A percentile compares a stretch with the other conserved stretches of the same genome.
Evolutionary conservation across 805 yeast species (phyloP).

Genomic region (Kluyveromyces starmeri): DNA sequence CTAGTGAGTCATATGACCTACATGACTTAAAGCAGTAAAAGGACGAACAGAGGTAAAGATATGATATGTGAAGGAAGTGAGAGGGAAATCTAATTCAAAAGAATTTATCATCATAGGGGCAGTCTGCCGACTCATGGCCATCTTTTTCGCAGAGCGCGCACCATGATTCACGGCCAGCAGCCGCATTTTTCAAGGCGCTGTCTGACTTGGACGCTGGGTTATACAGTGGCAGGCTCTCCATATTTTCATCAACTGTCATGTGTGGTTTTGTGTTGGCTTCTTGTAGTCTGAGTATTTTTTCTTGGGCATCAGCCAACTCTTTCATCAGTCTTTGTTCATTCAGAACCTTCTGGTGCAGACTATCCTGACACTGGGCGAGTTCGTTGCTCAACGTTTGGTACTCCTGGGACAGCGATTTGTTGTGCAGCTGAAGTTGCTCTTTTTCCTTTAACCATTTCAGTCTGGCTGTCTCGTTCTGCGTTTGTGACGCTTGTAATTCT

Average conservation of each 20-base stretch:
- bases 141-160: slow-evolving; percentile 88
- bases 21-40: too few relatives aligned
- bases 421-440: slow-evolving; percentile 24
- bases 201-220: slow-evolving; percentile 3
- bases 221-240: slow-evolving; percentile 25
- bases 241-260: slow-evolving; percentile 5
- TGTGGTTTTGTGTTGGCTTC: background rate
- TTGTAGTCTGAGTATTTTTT: slow-evolving; percentile 9
- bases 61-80: too few relatives aligned
- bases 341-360: slow-evolving; percentile 22
- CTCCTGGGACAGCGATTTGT: slow-evolving; percentile 22
- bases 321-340: slow-evolving; percentile 23
- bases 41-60: too few relatives aligned
- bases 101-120: slow-evolving; percentile 56
- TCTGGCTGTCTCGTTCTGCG: slow-evolving; percentile 11
- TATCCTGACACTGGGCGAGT: slow-evolving; percentile 16
- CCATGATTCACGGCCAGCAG: slow-evolving; percentile 73
- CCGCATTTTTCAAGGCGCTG: slow-evolving; percentile 37
- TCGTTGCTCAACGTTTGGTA: slow-evolving; percentile 21
- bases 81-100: too few relatives aligned
- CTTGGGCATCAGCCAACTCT: slow-evolving; percentile 24
- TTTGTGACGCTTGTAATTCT: slow-evolving; percentile 10
- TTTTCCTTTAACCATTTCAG: slow-evolving; percentile 21
- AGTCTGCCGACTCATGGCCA: slow-evolving; percentile 81
- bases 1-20: too few relatives aligned